phyloP scores from a whole-genome alignment of 169 alveolate genomes.

The Cryptosporidium bovis region DNA sequence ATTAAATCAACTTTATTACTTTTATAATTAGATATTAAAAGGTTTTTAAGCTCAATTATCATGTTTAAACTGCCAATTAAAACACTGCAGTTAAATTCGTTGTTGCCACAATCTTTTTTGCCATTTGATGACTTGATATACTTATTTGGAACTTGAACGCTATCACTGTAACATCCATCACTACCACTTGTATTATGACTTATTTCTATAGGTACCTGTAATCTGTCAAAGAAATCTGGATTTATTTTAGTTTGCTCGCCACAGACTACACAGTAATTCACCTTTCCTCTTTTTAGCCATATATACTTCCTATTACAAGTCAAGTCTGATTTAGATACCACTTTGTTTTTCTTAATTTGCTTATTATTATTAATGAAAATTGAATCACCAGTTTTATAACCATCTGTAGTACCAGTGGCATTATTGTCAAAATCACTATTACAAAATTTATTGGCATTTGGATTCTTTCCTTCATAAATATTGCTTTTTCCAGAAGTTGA shows the following conservation, averaged over 20 bases:
- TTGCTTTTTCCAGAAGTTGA: background rate
- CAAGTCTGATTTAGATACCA: background rate
- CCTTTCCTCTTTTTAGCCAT: conserved; percentile 41
- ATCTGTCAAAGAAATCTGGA: conserved; percentile 64
- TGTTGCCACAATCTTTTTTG: background rate
- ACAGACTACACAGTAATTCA: conserved; percentile 33
- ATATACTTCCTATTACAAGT: background rate
- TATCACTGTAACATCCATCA: background rate
- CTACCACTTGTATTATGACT: background rate
- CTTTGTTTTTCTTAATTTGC: background rate
- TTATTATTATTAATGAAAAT: background rate
- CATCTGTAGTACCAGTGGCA: background rate
- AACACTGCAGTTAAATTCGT: background rate
- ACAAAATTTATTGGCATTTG: background rate
- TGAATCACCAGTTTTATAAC: background rate
- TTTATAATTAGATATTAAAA: conserved; percentile 6
- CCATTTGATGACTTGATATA: background rate
- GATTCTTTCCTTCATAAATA: background rate
- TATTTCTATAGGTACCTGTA: conserved; percentile 67
- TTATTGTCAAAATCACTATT: too few species aligned
- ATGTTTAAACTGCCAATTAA: conserved; percentile 1
- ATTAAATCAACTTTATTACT: conserved; percentile 18
- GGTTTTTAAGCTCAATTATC: conserved; percentile 1
- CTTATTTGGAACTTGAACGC: background rate
- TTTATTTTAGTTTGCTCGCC: conserved; percentile 18